A percentile compares a stretch with the other conserved stretches of the same genome.
Evolutionary conservation across 2,329 filamentous ascomycete species (phyloP).

Genomic region (Paecilomyces sp.): DNA sequence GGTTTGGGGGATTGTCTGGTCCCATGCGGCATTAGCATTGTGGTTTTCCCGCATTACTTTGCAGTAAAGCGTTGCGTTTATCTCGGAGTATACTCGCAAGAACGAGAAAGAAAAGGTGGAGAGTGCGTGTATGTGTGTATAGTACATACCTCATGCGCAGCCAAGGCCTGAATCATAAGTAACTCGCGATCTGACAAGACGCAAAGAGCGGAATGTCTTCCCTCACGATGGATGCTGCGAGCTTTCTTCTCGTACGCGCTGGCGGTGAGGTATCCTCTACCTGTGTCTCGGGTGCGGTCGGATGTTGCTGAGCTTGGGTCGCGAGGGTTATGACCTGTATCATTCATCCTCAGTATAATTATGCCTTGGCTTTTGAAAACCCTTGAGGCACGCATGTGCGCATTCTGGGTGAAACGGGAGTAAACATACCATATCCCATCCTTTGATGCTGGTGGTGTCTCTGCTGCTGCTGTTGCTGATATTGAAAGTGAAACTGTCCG

Average conservation of each 20-base stretch:
- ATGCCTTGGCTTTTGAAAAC: no score
- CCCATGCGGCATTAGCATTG: background rate
- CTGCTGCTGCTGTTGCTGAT: background rate
- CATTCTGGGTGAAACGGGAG: background rate
- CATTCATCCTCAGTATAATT: background rate
- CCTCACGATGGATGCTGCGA: slow-evolving; percentile 17
- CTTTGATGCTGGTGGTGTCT: background rate
- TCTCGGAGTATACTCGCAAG: no score
- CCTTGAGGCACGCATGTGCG: no score
- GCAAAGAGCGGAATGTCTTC: slow-evolving; percentile 29
- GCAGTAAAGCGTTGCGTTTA: no score
- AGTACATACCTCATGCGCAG: slow-evolving; percentile 26
- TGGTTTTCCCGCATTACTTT: background rate
- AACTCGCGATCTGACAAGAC: slow-evolving; percentile 33
- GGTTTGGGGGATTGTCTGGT: slow-evolving; percentile 31
- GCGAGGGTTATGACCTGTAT: slow-evolving; percentile 23
- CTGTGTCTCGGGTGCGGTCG: background rate
- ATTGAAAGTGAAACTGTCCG: background rate
- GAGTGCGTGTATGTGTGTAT: no score
- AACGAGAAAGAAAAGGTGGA: no score
- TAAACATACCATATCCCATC: background rate
- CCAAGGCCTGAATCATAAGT: slow-evolving; percentile 32
- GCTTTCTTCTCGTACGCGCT: background rate
- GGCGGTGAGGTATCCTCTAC: background rate
- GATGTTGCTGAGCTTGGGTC: background rate